phyloP scores from a whole-genome alignment of 129 eudicot species.

The Artemisia argyi region DNA sequence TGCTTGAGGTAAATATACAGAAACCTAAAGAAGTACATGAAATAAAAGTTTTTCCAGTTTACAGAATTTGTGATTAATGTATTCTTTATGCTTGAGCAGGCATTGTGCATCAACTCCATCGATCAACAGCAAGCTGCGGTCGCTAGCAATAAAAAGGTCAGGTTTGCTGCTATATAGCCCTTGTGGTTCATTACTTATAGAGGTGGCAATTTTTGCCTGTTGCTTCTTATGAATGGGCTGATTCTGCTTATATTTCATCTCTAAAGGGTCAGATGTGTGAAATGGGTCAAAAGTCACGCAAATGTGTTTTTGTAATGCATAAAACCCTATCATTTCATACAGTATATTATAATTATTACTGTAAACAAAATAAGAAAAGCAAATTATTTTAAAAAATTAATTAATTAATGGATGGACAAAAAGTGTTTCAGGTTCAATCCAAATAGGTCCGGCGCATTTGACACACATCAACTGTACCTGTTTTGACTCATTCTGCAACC shows the following conservation, averaged over 20 bases:
- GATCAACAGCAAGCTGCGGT: slow-evolving; percentile 90
- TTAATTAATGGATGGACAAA: not conserved
- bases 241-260: not conserved
- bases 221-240: not conserved
- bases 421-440: slow-evolving; percentile 1
- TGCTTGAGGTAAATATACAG: slow-evolving; percentile 77
- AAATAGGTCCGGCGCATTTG: not conserved
- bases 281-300: not conserved
- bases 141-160: slow-evolving; percentile 88
- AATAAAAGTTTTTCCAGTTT: slow-evolving; percentile 23
- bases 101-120: slow-evolving; percentile 81
- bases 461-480: not conserved
- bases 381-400: too few relatives aligned
- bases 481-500: not conserved
- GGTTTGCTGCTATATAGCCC: slow-evolving; percentile 13
- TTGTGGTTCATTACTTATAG: not conserved
- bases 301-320: slow-evolving; percentile 2
- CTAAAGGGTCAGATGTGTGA: not conserved
- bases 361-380: too few relatives aligned
- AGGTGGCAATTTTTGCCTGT: slow-evolving; percentile 1
- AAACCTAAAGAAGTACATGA: slow-evolving; percentile 78
- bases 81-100: slow-evolving; percentile 51
- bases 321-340: not conserved
- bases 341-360: not conserved
- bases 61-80: slow-evolving; percentile 15